Base-by-base conservation (phyloP, 1,284 basidiomycete genomes). In the Cryptococcus sp. region DNA sequence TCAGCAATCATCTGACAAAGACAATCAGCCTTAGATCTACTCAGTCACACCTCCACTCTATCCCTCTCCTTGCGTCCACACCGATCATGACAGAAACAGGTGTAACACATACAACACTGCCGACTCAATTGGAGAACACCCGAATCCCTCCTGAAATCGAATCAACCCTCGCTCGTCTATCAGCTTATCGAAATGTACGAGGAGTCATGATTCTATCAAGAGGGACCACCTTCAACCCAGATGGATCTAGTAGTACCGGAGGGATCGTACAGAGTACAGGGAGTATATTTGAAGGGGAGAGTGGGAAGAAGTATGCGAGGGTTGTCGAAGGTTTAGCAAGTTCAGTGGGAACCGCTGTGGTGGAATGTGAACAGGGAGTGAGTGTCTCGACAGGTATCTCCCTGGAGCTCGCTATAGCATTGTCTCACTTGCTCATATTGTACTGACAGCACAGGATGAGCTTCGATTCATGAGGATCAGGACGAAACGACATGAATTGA, bases 381-480 rank as follows among this genome's bases (percentile, higher is more conserved):
- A 63, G 68, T 64, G 35, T 41, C 30, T 15, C 8, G 35, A 23
- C n/a, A 5, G 14, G 13, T 31, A 11, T 5, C 38, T 41, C 38
- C 10, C 38, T 41, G 38, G 38, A n/a, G 38, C 38, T 10, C 38
- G n/a, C 10, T 41, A 41, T 49, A 1, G 42, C 6, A 46, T 15
- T 36, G 14, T 3, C 7, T 45, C 34, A 23, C 23, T 23, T 23
- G 23, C 23, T 23, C 23, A 23, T 23, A 23, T 23, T 23, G 23
- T 23, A 23, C 10, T n/a, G 38, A 41, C n/a, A n/a, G n/a, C 10
- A 10, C 56, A 94, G 90, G 92, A 95, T 70, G 87, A 90, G 52
- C 80, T 95, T 51, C 83, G 84, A 57, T 91, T 96, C 69, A 84
- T 96, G 83, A 81, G 92, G 51, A 91, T 96, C 76, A 83, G 93